A percentile compares a stretch with the other conserved stretches of the same genome.
Conservation (phyloP, 441 rosid species). For the Croton laevigatus region DNA sequence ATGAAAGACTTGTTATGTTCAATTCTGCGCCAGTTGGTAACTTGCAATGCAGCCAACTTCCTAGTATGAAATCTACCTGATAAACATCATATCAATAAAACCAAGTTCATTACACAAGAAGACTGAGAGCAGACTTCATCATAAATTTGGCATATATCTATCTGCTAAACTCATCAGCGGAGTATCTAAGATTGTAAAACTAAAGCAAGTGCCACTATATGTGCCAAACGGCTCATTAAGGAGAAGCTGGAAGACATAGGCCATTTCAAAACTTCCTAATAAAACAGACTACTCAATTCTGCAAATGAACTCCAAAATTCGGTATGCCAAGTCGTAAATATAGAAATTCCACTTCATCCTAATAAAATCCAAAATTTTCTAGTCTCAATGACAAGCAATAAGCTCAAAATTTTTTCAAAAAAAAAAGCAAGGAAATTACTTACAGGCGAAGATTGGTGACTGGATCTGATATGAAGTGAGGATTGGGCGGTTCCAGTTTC, state of each 20-base stretch:
- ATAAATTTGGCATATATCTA: too few species aligned
- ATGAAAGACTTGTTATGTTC: conserved; percentile 73
- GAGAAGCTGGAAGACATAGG: neutral
- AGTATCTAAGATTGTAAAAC: too few species aligned
- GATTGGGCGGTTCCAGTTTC: conserved; percentile 53
- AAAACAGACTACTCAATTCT: too few species aligned
- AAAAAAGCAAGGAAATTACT: neutral
- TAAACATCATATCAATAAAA: conserved; percentile 3
- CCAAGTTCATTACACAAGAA: neutral
- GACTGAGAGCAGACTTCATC: neutral
- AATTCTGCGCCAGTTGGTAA: conserved; percentile 70
- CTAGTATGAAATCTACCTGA: conserved; percentile 81
- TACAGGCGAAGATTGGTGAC: conserved; percentile 54
- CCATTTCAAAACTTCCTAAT: neutral
- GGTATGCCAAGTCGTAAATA: too few species aligned
- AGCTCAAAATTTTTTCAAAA: neutral
- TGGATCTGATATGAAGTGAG: conserved; percentile 57
- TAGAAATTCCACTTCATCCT: too few species aligned
- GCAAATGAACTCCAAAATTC: too few species aligned
- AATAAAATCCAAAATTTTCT: too few species aligned
- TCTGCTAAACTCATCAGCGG: too few species aligned
- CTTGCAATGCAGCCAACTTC: conserved; percentile 76
- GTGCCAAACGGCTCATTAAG: too few species aligned
- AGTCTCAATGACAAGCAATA: too few species aligned
- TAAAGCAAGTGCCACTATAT: too few species aligned